These are phyloP conservation scores for Fagus crenata DNA, from an alignment of 306 rosid genomes.

Conservation along the genomic window DNA sequence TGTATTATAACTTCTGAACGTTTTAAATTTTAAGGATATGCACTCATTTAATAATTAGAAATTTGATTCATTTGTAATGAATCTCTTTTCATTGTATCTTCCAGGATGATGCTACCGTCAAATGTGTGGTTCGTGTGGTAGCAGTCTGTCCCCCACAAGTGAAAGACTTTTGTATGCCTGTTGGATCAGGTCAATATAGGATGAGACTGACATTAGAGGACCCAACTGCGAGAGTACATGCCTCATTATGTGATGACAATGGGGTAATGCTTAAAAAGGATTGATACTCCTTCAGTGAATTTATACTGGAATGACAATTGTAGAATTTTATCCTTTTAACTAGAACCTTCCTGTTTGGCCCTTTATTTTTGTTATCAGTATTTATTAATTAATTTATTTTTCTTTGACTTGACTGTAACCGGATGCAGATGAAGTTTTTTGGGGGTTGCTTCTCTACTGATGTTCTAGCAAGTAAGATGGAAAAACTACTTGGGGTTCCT, in stretches of 20 bases:
- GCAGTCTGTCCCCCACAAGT: not conserved
- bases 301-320: not conserved
- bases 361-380: not conserved
- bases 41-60: not conserved
- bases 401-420: not conserved
- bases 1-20: not conserved
- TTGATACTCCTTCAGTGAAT: not conserved
- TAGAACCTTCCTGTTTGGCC: not conserved
- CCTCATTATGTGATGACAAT: not conserved
- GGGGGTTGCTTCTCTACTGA: not conserved
- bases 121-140: not conserved
- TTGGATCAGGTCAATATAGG: not conserved
- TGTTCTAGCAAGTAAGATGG: not conserved
- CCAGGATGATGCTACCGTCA: not conserved
- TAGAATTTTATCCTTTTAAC: not conserved
- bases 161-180: not conserved
- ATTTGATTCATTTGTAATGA: not conserved
- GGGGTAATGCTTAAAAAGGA: not conserved
- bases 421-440: not conserved
- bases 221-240: slow-evolving; percentile 2
- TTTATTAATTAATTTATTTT: not conserved
- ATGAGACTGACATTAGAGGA: not conserved
- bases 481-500: not conserved
- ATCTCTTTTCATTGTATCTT: not conserved
- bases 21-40: not conserved